phyloP scores from a whole-genome alignment of 176 grass and related monocot species.

The Avena atlantica region DNA sequence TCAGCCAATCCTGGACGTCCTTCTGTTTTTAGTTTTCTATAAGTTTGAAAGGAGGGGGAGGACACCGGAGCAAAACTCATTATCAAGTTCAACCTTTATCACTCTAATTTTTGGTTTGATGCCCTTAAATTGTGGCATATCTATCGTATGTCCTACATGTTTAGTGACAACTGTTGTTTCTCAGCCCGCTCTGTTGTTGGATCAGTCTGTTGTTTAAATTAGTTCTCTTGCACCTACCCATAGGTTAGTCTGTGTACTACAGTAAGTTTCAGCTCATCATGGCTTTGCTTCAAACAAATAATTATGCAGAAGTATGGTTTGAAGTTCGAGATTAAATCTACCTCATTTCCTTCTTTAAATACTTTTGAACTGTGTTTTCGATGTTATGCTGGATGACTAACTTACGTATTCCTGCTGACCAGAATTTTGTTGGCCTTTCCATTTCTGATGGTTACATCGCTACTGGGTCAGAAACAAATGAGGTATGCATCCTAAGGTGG shows the following conservation, averaged over 20 bases:
- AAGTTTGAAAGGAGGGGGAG: no score
- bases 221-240: constrained; percentile 17
- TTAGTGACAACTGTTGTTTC: background rate
- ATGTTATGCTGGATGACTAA: background rate
- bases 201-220: background rate
- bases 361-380: constrained; percentile 8
- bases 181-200: background rate
- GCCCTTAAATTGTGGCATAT: background rate
- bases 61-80: background rate
- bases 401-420: constrained; percentile 49
- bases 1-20: no score
- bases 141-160: background rate
- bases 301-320: constrained; percentile 1
- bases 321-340: background rate
- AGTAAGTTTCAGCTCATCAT: background rate
- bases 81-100: background rate
- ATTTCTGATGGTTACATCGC: constrained; percentile 98
- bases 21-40: no score
- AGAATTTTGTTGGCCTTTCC: constrained; percentile 99
- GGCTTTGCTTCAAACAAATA: constrained; percentile 2
- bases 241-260: background rate
- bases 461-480: constrained; percentile 99
- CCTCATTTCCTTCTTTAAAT: background rate
- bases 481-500: constrained; percentile 68
- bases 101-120: background rate